These are phyloP conservation scores for Galeopsis tetrahit DNA, from an alignment of 257 asterid species.

Conservation along the genomic window DNA sequence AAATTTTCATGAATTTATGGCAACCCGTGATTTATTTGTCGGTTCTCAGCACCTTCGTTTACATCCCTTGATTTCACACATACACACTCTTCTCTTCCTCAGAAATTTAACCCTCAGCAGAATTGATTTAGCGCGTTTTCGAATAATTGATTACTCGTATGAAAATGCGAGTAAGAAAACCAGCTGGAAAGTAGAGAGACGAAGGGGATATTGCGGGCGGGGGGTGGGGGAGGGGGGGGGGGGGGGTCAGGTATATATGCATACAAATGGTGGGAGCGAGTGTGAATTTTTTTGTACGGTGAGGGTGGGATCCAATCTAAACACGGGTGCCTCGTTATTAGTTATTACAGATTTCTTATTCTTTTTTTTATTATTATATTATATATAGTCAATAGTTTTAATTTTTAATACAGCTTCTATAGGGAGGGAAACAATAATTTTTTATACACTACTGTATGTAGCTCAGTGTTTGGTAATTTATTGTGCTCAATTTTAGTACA, in stretches of 20 bases:
- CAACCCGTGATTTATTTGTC: slow-evolving; percentile 22
- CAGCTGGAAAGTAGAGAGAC: slow-evolving; percentile 24
- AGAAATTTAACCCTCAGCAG: slow-evolving; percentile 5
- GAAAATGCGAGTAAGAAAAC: slow-evolving; percentile 30
- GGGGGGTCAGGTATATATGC: slow-evolving; percentile 20
- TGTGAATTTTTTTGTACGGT: slow-evolving; percentile 27
- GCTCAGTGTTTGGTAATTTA: no score
- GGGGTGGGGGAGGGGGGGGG: background rate
- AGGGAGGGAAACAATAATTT: no score
- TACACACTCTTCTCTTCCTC: slow-evolving; percentile 13
- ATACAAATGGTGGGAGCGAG: slow-evolving; percentile 37
- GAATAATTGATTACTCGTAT: background rate
- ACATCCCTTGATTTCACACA: slow-evolving; percentile 25
- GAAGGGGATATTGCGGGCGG: background rate
- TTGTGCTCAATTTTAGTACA: no score
- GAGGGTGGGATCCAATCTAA: slow-evolving; percentile 39
- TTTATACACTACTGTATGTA: no score
- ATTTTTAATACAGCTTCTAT: background rate
- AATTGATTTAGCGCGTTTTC: background rate
- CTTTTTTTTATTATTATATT: background rate
- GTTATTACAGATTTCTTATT: background rate
- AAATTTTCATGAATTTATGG: slow-evolving; percentile 19
- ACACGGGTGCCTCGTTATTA: slow-evolving; percentile 21
- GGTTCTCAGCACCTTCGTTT: slow-evolving; percentile 23
- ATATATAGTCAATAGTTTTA: background rate